Evolutionary conservation across 1,139 yeast species (phyloP), one percentile per base, ranked within the genome.

Genomic region (Lodderomyces elongisporus): DNA sequence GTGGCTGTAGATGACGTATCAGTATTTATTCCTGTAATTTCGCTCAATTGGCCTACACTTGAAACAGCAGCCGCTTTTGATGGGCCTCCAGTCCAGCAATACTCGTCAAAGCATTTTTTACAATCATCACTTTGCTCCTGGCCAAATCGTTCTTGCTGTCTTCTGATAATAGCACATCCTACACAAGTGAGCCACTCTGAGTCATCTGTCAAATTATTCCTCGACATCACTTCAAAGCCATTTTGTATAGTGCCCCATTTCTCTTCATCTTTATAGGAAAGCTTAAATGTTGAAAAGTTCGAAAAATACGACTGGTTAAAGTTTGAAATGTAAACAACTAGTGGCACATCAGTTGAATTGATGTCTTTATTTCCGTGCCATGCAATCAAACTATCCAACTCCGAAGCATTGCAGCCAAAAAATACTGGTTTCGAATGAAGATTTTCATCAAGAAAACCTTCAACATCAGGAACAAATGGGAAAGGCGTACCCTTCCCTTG

Each of bases 161-260:
- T 49, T 43, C 71, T 52, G 26, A 67, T 64, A 16, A 67, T 56
- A 4, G 74, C 74, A 52, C 74, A 67, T 3, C 70, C 73, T 12
- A 67, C 68, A 49, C 74, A 67, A 1, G 58, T 58, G 5, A 61
- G 56, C 71, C 71, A 67, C 13, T 35, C 30, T 5, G 31, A 32
- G 39, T 66, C 70, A 30, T 55, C 58, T 3, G 72, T 54, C 4
- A 56, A 42, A 41, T 67, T 67, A 15, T 47, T 49, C 36, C 66
- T 46, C 4, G 67, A 50, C 7, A 64, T 49, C 3, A 52, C 54
- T 45, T 66, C 72, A 40, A 62, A 66, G 2, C 71, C 73, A 43
- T 66, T 67, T 32, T 48, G 45, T 26, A 66, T 60, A 37, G 64
- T 43, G 3, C 54, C 52, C 23, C 36, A 40, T 40, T 49, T 54